phyloP scores from a whole-genome alignment of 1,139 yeast genomes.

The Hansenula lynferdii region DNA sequence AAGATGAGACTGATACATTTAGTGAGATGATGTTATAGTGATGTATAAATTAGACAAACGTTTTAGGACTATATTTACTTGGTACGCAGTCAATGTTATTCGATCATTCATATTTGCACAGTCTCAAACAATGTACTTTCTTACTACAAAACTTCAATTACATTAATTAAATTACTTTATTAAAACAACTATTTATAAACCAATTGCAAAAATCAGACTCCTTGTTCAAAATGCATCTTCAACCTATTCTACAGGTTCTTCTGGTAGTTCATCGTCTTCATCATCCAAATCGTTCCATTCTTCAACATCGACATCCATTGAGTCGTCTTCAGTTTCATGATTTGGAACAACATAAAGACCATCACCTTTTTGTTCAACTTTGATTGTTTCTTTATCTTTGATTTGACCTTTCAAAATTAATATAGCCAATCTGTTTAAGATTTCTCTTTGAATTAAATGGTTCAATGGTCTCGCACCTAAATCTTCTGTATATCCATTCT shows the following conservation, averaged over 20 bases:
- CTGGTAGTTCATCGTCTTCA: slow-evolving; percentile 16
- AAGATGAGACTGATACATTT: not conserved
- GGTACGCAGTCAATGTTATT: too few relatives aligned
- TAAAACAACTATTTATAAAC: not conserved
- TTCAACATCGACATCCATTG: slow-evolving; percentile 40
- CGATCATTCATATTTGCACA: too few relatives aligned
- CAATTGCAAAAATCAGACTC: too few relatives aligned
- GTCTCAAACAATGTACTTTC: too few relatives aligned
- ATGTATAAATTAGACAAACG: too few relatives aligned
- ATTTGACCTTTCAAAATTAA: slow-evolving; percentile 83
- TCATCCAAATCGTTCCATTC: slow-evolving; percentile 25
- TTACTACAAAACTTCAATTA: too few relatives aligned
- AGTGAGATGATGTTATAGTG: not conserved
- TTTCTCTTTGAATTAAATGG: slow-evolving; percentile 84
- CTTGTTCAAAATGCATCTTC: too few relatives aligned
- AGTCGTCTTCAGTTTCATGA: slow-evolving; percentile 63
- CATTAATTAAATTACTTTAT: not conserved
- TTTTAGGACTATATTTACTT: too few relatives aligned
- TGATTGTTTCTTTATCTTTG: slow-evolving; percentile 79
- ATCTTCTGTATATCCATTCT: slow-evolving; percentile 86
- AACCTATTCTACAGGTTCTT: slow-evolving; percentile 1
- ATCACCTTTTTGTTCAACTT: slow-evolving; percentile 48
- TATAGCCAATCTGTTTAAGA: slow-evolving; percentile 86
- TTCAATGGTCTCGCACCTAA: slow-evolving; percentile 98
- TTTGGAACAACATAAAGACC: slow-evolving; percentile 83